phyloP scores from a whole-genome alignment of 768 basidiomycete genomes.

The Macrolepiota dolichaula region DNA sequence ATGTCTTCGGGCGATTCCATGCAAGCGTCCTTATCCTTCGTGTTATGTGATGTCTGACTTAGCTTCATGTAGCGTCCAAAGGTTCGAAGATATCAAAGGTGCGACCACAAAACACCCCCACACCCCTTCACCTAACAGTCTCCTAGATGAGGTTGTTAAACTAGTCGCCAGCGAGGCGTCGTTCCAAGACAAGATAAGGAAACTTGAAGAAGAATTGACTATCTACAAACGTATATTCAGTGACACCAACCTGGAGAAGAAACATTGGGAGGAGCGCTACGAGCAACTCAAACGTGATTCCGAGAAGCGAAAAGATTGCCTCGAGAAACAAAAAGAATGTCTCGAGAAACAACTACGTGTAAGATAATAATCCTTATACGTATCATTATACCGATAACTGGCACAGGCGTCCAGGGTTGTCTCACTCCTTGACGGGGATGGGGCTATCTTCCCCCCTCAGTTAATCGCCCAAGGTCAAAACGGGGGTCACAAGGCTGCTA shows the following conservation, averaged over 20 bases:
- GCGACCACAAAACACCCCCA: not conserved
- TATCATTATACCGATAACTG: not conserved
- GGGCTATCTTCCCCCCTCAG: slow-evolving; percentile 53
- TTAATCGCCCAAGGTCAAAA: slow-evolving; percentile 51
- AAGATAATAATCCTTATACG: not conserved
- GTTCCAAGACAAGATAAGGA: slow-evolving; percentile 27
- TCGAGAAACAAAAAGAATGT: slow-evolving; percentile 36
- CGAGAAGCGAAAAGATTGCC: slow-evolving; percentile 32
- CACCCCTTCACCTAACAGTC: not conserved
- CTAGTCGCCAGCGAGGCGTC: slow-evolving; percentile 30
- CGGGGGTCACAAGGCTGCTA: slow-evolving; percentile 57
- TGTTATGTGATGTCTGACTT: not conserved
- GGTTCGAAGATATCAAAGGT: slow-evolving; percentile 10
- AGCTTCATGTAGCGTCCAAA: not conserved
- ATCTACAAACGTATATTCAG: slow-evolving; percentile 42
- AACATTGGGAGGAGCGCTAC: slow-evolving; percentile 18
- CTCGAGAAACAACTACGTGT: slow-evolving; percentile 42
- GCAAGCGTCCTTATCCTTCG: not conserved
- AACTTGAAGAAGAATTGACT: slow-evolving; percentile 36
- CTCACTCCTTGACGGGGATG: slow-evolving; percentile 67
- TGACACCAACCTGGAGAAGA: slow-evolving; percentile 32
- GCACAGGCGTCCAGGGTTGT: slow-evolving; percentile 42
- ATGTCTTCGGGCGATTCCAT: not conserved
- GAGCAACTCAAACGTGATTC: slow-evolving; percentile 31
- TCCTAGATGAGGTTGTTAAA: slow-evolving; percentile 34